Conservation (phyloP, 106 monocot species). For the Allium sativum region DNA sequence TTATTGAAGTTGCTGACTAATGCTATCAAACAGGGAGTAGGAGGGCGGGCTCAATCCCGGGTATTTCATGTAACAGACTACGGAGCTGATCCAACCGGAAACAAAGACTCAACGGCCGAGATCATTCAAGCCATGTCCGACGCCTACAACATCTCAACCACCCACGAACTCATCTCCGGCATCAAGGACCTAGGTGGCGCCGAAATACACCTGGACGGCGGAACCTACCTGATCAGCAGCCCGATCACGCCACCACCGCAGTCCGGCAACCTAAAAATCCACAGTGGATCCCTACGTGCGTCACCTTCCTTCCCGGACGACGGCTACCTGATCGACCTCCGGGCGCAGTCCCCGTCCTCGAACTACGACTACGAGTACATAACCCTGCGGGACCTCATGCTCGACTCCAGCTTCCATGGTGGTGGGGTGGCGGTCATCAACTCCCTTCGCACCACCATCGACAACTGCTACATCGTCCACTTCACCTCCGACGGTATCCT, state of each 20-base stretch:
- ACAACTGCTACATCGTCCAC: conserved; percentile 40
- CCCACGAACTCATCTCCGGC: conserved; percentile 21
- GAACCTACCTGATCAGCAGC: conserved; percentile 37
- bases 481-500: conserved; percentile 40
- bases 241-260: conserved; percentile 34
- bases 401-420: conserved; percentile 30
- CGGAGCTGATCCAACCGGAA: conserved; percentile 63
- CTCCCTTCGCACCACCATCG: conserved; percentile 31
- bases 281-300: conserved; percentile 40
- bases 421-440: conserved; percentile 30
- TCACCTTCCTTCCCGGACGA: conserved; percentile 19
- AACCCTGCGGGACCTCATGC: conserved; percentile 45
- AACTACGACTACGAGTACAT: conserved; percentile 41
- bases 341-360: conserved; percentile 5
- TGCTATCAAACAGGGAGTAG: background rate
- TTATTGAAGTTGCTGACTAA: background rate
- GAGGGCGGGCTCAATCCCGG: conserved; percentile 4
- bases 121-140: conserved; percentile 27
- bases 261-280: conserved; percentile 51
- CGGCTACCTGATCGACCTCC: conserved; percentile 44
- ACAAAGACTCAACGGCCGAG: conserved; percentile 30
- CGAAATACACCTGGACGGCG: conserved; percentile 52
- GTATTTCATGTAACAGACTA: conserved; percentile 15
- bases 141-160: conserved; percentile 19
- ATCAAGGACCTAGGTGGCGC: conserved; percentile 55